phyloP scores from a whole-genome alignment of 1,284 basidiomycete species.

The Taiwanofungus camphoratus region DNA sequence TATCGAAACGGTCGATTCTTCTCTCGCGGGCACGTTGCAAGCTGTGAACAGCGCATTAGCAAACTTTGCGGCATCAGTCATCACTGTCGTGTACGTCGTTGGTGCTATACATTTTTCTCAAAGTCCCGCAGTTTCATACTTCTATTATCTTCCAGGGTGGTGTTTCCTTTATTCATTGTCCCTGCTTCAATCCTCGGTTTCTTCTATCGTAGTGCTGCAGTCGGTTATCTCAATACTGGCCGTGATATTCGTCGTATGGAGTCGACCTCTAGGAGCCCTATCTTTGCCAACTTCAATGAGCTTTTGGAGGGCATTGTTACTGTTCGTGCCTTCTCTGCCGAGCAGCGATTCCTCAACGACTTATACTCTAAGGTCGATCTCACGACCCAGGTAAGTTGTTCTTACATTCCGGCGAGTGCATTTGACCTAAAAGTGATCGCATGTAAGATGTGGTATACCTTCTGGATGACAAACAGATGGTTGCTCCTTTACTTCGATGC shows the following conservation, averaged over 20 bases:
- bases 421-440: not conserved
- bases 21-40: constrained; percentile 64
- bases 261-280: constrained; percentile 64
- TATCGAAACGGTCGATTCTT: constrained; percentile 73
- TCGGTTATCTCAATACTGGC: constrained; percentile 74
- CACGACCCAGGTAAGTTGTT: constrained; percentile 48
- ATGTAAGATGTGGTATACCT: constrained; percentile 65
- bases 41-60: constrained; percentile 71
- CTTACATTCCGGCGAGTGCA: too few relatives aligned
- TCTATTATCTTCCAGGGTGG: constrained; percentile 33
- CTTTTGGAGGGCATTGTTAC: constrained; percentile 75
- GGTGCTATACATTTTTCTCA: not conserved
- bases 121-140: constrained; percentile 6
- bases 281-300: constrained; percentile 77
- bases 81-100: constrained; percentile 51
- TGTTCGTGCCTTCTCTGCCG: constrained; percentile 87
- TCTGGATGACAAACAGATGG: constrained; percentile 83
- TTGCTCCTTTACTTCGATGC: constrained; percentile 71
- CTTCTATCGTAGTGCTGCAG: constrained; percentile 55
- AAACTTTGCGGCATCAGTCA: constrained; percentile 61
- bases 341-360: constrained; percentile 71
- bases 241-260: constrained; percentile 79
- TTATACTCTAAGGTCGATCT: constrained; percentile 62
- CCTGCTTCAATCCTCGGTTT: constrained; percentile 64
- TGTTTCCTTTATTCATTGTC: constrained; percentile 71